Percentiles rank a stretch among this genome's conserved stretches.
These are phyloP conservation scores for Nitzschia putrida DNA, from an alignment of 108 stramenopile species.

Conservation along the genomic window DNA sequence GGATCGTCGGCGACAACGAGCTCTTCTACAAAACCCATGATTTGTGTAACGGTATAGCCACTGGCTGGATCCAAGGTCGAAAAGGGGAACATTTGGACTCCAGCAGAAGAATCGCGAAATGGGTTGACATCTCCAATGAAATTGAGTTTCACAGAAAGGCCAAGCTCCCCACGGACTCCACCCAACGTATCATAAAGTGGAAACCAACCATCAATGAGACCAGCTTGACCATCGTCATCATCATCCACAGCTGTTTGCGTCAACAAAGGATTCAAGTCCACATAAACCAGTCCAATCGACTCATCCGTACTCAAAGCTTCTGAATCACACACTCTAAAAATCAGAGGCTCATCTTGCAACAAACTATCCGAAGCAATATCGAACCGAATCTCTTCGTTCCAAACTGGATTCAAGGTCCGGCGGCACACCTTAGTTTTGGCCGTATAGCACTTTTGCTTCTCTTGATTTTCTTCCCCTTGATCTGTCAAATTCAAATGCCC, in stretches of 20 bases:
- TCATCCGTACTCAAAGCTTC: conserved; percentile 42
- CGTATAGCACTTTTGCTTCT: conserved; percentile 78
- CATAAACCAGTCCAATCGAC: conserved; percentile 89
- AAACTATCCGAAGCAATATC: conserved; percentile 94
- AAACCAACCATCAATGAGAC: conserved; percentile 91
- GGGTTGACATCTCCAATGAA: conserved; percentile 96
- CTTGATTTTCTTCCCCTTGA: conserved; percentile 55
- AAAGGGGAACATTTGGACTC: conserved; percentile 93
- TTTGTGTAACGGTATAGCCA: conserved; percentile 71
- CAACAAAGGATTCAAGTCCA: conserved; percentile 94
- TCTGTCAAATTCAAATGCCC: conserved; percentile 66
- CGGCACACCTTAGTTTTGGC: conserved; percentile 78
- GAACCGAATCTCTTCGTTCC: conserved; percentile 95
- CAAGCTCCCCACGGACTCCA: conserved; percentile 88
- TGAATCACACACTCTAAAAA: conserved; percentile 90
- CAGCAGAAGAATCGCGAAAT: conserved; percentile 93
- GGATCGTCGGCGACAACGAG: conserved; percentile 97
- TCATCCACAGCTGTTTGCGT: conserved; percentile 69
- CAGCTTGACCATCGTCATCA: conserved; percentile 16
- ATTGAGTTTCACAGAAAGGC: conserved; percentile 84
- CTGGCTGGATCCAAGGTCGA: conserved; percentile 82
- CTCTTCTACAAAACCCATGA: conserved; percentile 97
- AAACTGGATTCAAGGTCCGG: conserved; percentile 78
- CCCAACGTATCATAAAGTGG: conserved; percentile 92
- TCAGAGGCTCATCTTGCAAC: conserved; percentile 95